phyloP scores from a whole-genome alignment of 495 filamentous ascomycete species.

The Cercophora newfieldiana region DNA sequence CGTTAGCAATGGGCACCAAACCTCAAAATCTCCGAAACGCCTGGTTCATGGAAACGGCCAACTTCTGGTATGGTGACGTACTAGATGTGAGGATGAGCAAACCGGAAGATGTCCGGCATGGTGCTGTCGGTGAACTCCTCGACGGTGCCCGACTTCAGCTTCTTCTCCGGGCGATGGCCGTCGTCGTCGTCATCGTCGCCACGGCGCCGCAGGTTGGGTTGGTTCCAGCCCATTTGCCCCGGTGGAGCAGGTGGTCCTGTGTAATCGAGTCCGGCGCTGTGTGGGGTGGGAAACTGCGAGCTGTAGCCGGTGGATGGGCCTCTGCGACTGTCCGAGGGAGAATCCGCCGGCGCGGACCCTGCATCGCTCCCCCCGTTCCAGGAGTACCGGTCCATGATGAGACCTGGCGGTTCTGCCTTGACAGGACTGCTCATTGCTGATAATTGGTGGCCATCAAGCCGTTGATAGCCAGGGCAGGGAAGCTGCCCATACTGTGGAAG shows the following conservation, averaged over 20 bases:
- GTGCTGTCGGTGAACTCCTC: slow-evolving; percentile 33
- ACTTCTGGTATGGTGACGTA: slow-evolving; percentile 17
- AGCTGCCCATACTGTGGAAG: slow-evolving; percentile 17
- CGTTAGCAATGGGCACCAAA: slow-evolving; percentile 19
- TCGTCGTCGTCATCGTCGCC: slow-evolving; percentile 23
- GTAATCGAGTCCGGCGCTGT: slow-evolving; percentile 1
- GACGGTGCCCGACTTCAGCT: slow-evolving; percentile 16
- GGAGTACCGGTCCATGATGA: slow-evolving; percentile 6
- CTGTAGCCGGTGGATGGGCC: slow-evolving; percentile 11
- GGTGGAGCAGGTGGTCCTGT: not conserved
- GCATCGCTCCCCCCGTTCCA: slow-evolving; percentile 9
- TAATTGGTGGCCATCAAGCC: not conserved
- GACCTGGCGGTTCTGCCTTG: slow-evolving; percentile 14
- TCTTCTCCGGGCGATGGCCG: slow-evolving; percentile 23
- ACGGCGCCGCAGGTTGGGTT: slow-evolving; percentile 1
- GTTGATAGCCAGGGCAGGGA: not conserved
- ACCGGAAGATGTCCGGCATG: slow-evolving; percentile 38
- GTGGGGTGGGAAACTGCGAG: slow-evolving; percentile 8
- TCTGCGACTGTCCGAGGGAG: slow-evolving; percentile 11
- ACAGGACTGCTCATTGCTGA: not conserved
- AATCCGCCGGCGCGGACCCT: slow-evolving; percentile 10
- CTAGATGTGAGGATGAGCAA: slow-evolving; percentile 35
- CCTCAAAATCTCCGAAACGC: not conserved
- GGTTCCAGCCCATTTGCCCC: slow-evolving; percentile 8
- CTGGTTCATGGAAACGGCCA: not conserved